Percentiles rank a stretch among this genome's conserved stretches.
phyloP scores from a whole-genome alignment of 2,329 filamentous ascomycete species.

The Aspergillus sp. region DNA sequence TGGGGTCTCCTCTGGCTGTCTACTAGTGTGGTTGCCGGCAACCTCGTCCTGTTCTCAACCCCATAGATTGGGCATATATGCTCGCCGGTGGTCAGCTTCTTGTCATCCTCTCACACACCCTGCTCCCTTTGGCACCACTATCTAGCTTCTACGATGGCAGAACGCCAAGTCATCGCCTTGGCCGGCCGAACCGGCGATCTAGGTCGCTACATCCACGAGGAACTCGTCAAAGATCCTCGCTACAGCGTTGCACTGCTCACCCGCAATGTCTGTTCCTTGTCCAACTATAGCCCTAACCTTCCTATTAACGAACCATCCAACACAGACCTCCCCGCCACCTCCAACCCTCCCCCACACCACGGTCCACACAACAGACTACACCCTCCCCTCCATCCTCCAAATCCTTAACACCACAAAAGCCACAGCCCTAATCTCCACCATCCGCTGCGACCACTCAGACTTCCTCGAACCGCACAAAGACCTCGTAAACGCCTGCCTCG shows the following conservation, averaged over 20 bases:
- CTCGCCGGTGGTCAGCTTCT: no score
- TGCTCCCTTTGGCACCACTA: no score
- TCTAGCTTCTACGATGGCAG: not conserved
- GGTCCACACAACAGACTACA: slow-evolving; percentile 13
- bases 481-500: slow-evolving; percentile 12
- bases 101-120: no score
- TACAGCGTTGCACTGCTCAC: slow-evolving; percentile 10
- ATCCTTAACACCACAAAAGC: slow-evolving; percentile 3
- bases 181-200: slow-evolving; percentile 8
- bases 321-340: not conserved
- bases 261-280: not conserved
- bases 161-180: not conserved
- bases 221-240: slow-evolving; percentile 8
- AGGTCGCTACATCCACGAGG: slow-evolving; percentile 16
- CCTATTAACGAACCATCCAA: not conserved
- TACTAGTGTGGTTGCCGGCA: no score
- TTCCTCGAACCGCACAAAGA: slow-evolving; percentile 4
- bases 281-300: not conserved
- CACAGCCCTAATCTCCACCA: slow-evolving; percentile 12
- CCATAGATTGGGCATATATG: no score
- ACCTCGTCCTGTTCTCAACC: no score
- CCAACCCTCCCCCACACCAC: not conserved
- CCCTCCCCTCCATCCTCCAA: not conserved
- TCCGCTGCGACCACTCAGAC: slow-evolving; percentile 1
- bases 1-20: no score